Conservation (phyloP, 768 basidiomycete genomes). For the Xanthoconium purpureum region DNA sequence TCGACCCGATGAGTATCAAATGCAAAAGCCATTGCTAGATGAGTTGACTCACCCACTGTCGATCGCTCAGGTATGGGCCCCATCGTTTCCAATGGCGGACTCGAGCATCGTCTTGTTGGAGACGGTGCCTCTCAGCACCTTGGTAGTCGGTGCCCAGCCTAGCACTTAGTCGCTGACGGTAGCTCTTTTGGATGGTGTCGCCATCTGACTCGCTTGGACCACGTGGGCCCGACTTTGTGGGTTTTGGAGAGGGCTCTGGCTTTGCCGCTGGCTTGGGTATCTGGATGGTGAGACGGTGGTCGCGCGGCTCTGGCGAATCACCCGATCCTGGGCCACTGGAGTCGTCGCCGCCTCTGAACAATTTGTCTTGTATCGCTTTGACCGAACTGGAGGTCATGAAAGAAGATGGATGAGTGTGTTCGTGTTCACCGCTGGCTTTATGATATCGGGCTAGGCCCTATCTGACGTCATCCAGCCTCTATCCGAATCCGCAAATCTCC, state of each 20-base stretch:
- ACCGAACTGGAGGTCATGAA: slow-evolving; percentile 44
- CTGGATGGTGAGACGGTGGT: slow-evolving; percentile 55
- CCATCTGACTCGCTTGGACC: slow-evolving; percentile 3
- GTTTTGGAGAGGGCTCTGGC: slow-evolving; percentile 43
- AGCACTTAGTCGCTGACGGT: slow-evolving; percentile 64
- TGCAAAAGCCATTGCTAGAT: not conserved
- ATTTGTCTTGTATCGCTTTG: slow-evolving; percentile 70
- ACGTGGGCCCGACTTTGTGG: slow-evolving; percentile 37
- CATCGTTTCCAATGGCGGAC: slow-evolving; percentile 96
- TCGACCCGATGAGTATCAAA: slow-evolving; percentile 11
- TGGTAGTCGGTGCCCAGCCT: slow-evolving; percentile 69
- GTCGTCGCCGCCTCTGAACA: slow-evolving; percentile 51
- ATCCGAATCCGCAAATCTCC: slow-evolving; percentile 6
- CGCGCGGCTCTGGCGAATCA: slow-evolving; percentile 28
- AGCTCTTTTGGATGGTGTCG: slow-evolving; percentile 31
- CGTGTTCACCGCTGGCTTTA: slow-evolving; percentile 5
- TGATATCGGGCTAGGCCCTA: slow-evolving; percentile 7
- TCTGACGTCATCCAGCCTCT: slow-evolving; percentile 22
- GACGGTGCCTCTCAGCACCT: slow-evolving; percentile 78
- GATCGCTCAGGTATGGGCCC: slow-evolving; percentile 96
- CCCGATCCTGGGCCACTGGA: slow-evolving; percentile 15
- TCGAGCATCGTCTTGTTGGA: slow-evolving; percentile 77
- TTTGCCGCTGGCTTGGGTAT: slow-evolving; percentile 55
- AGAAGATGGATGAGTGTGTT: slow-evolving; percentile 2
- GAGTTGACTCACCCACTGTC: slow-evolving; percentile 80